These are phyloP conservation scores for Didymella exigua DNA, from an alignment of 2,329 filamentous ascomycete genomes.

Conservation along the genomic window DNA sequence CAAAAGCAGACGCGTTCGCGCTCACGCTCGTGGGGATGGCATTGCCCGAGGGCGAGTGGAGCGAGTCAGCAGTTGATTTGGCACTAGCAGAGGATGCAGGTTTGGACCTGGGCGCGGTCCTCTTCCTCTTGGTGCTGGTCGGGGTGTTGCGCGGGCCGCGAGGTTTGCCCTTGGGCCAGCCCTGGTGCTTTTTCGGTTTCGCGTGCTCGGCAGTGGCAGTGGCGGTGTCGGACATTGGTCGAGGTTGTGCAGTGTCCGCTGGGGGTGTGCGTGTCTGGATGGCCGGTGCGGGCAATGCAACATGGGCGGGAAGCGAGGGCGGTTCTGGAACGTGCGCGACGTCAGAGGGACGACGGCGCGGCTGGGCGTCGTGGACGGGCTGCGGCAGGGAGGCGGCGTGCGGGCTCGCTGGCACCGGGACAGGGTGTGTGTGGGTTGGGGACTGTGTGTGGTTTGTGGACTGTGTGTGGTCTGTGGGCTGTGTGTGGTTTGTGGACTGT, in stretches of 20 bases:
- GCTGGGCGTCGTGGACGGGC: slow-evolving; percentile 11
- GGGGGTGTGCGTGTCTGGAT: slow-evolving; percentile 50
- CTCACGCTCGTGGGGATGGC: slow-evolving; percentile 34
- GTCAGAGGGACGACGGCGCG: slow-evolving; percentile 22
- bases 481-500: slow-evolving; percentile 16
- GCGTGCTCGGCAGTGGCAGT: neutral
- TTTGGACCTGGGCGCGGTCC: slow-evolving; percentile 44
- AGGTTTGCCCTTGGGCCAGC: slow-evolving; percentile 55
- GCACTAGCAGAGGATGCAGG: slow-evolving; percentile 22
- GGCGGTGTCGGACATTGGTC: slow-evolving; percentile 8
- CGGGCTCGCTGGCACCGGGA: slow-evolving; percentile 18
- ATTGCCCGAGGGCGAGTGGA: slow-evolving; percentile 42
- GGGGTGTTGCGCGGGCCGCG: slow-evolving; percentile 47
- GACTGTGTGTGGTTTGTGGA: slow-evolving; percentile 14
- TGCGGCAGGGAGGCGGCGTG: slow-evolving; percentile 17
- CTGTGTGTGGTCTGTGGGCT: slow-evolving; percentile 16
- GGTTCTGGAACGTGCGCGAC: slow-evolving; percentile 22
- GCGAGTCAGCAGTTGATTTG: slow-evolving; percentile 32
- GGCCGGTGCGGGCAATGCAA: slow-evolving; percentile 21
- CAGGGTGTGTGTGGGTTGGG: slow-evolving; percentile 1
- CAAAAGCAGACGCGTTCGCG: slow-evolving; percentile 13
- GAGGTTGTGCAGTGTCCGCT: slow-evolving; percentile 37
- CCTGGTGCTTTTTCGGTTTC: slow-evolving; percentile 47
- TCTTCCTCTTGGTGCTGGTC: slow-evolving; percentile 49
- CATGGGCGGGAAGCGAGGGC: slow-evolving; percentile 16